Percentiles rank a stretch among this genome's conserved stretches.
Evolutionary conservation across 305 asterid genomes (phyloP).

Genomic region (Fraxinus baroniana): DNA sequence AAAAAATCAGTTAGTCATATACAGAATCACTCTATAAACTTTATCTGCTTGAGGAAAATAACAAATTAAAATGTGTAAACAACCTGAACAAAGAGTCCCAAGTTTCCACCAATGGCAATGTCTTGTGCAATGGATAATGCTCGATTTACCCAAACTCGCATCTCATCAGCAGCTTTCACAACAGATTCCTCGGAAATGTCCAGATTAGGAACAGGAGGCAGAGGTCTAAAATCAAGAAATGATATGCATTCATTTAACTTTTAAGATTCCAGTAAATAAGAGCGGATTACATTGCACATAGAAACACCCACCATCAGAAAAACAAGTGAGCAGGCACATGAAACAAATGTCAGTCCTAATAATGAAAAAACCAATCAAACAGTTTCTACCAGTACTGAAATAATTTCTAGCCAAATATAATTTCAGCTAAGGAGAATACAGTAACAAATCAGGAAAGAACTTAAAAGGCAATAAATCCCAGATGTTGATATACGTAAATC

Average conservation of each 20-base stretch:
- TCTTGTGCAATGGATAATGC: conserved; percentile 62
- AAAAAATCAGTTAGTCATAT: conserved; percentile 9
- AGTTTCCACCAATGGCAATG: conserved; percentile 73
- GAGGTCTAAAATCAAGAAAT: conserved; percentile 55
- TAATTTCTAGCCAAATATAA: neutral
- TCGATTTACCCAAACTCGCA: conserved; percentile 61
- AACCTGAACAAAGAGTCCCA: conserved; percentile 66
- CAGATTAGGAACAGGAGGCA: conserved; percentile 81
- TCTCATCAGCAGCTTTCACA: conserved; percentile 65
- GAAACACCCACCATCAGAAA: neutral
- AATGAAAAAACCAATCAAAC: neutral
- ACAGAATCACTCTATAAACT: neutral
- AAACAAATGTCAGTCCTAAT: neutral
- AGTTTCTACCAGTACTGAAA: neutral
- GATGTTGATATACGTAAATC: neutral
- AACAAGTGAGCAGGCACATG: neutral
- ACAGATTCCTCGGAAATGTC: conserved; percentile 71
- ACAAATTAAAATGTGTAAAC: conserved; percentile 12
- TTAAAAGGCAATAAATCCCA: neutral
- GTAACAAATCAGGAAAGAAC: neutral
- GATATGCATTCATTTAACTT: conserved; percentile 16
- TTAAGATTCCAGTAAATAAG: neutral
- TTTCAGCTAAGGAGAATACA: neutral
- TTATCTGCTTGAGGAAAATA: conserved; percentile 4
- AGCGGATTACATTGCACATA: neutral